Base-by-base conservation (phyloP, 495 filamentous ascomycete genomes). In the Neurospora cerealis region DNA sequence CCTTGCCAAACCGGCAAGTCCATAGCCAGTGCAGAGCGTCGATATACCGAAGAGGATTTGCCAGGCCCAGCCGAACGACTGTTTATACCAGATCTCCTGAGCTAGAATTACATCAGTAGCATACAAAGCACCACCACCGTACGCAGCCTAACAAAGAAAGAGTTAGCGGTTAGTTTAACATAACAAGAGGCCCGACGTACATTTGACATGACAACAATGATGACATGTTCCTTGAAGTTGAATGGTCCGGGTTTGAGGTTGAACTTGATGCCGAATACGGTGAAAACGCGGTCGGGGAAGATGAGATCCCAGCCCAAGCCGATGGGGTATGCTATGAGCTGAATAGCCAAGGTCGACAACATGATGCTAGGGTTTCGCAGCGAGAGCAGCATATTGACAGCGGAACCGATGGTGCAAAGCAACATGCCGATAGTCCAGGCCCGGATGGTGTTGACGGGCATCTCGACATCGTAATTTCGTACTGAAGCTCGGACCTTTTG, bases 141-240 rank as follows among this genome's bases (percentile, higher is more conserved):
- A 83, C 17, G 82, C 82, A 60, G 82, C 82, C 82, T 83, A 46
- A 37, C 17, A 5, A 37, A 69, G 41, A n/a, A 9, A 2, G 21
- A 40, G 71, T 80, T 39, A 78, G 79, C 72, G 69, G 69, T 19
- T 48, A 21, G 17, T 5, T 19, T 7, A 5, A 39, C 38, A 75
- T 21, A n/a, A 69, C 37, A 39, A 19, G 54, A 39, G 39, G 42
- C 70, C 46, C 69, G 34, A 80, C 81, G 41, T 78, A 88, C 87
- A 77, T 88, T 89, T 0, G 88, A 88, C 91, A 93, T 94, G 74
- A 92, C 89, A 24, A 91, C 90, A 77, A 94, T 92, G 72, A 94
- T 80, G 34, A 90, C 89, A 85, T 94, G 92, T 79, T 94, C 92
- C 77, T 94, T 94, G 80, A 90, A 89, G 80, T 93, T 94, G 80